Conservation (phyloP, 179 eudicot species). For the Spinacia oleracea region DNA sequence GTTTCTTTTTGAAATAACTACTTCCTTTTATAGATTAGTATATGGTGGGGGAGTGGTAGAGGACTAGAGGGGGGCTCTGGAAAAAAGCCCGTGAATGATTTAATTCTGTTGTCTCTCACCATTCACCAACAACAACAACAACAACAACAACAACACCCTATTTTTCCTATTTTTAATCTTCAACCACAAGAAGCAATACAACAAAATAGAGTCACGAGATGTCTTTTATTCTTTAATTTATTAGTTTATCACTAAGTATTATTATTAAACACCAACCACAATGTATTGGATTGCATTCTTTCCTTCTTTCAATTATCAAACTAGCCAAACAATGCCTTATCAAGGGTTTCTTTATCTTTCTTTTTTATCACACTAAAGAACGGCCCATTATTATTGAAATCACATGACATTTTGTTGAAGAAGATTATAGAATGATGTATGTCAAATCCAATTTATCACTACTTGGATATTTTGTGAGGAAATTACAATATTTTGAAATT, state of each 20-base stretch:
- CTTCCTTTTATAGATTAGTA: neutral
- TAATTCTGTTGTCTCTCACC: constrained; percentile 11
- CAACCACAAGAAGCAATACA: constrained; percentile 49
- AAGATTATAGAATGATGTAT: neutral
- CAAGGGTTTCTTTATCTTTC: constrained; percentile 1
- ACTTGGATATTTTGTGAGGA: neutral
- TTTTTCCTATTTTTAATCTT: neutral
- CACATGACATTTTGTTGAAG: constrained; percentile 25
- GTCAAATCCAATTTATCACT: neutral
- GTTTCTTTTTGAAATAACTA: too few relatives aligned
- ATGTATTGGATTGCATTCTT: neutral
- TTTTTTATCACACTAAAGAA: constrained; percentile 20
- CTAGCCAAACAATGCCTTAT: constrained; percentile 20
- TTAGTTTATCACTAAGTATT: constrained; percentile 17
- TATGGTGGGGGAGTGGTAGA: constrained; percentile 6
- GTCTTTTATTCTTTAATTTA: neutral
- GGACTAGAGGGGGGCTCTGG: constrained; percentile 1
- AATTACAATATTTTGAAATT: neutral
- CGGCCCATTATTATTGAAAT: constrained; percentile 19
- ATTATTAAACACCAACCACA: constrained; percentile 27
- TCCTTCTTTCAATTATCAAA: constrained; percentile 8
- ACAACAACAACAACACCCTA: too few relatives aligned
- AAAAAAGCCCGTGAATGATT: constrained; percentile 30
- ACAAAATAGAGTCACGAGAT: constrained; percentile 74
- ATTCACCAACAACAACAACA: too few relatives aligned